A percentile compares a stretch with the other conserved stretches of the same genome.
Evolutionary conservation across 441 rosid genomes (phyloP).

Genomic region (Gossypium laxum): DNA sequence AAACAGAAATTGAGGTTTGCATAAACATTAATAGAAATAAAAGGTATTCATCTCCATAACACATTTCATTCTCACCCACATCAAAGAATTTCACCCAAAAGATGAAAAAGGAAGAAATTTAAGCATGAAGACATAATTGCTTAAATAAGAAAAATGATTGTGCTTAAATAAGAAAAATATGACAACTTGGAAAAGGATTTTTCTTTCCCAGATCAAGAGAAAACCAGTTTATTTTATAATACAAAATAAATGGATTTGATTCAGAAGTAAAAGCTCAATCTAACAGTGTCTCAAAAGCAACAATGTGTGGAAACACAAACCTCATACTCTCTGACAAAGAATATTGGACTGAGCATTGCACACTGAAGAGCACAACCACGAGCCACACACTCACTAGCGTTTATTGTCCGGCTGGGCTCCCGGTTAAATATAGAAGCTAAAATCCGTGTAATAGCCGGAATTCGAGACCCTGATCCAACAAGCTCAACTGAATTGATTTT

Average conservation of each 20-base stretch:
- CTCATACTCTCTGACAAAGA: conserved; percentile 67
- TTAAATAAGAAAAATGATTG: not conserved
- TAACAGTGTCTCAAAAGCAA: conserved; percentile 1
- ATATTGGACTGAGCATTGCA: conserved; percentile 66
- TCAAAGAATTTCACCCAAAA: not conserved
- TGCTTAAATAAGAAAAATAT: not conserved
- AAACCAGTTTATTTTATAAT: not conserved
- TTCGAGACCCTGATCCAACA: conserved; percentile 65
- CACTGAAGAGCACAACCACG: conserved; percentile 78
- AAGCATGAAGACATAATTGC: not conserved
- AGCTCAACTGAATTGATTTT: conserved; percentile 57
- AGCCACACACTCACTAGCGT: conserved; percentile 65
- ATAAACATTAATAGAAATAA: not conserved
- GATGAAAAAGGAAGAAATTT: not conserved
- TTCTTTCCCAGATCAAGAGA: not conserved
- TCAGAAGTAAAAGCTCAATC: not conserved
- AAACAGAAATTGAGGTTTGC: not conserved
- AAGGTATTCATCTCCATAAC: not conserved
- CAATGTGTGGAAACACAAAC: conserved; percentile 21
- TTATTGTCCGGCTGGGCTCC: conserved; percentile 56
- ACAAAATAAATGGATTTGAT: not conserved
- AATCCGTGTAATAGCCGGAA: conserved; percentile 49
- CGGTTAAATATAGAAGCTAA: conserved; percentile 39
- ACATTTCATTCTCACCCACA: not conserved
- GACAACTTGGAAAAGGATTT: not conserved